Evolutionary conservation across 768 basidiomycete species (phyloP).

Genomic region (Boletus rex-veris): DNA sequence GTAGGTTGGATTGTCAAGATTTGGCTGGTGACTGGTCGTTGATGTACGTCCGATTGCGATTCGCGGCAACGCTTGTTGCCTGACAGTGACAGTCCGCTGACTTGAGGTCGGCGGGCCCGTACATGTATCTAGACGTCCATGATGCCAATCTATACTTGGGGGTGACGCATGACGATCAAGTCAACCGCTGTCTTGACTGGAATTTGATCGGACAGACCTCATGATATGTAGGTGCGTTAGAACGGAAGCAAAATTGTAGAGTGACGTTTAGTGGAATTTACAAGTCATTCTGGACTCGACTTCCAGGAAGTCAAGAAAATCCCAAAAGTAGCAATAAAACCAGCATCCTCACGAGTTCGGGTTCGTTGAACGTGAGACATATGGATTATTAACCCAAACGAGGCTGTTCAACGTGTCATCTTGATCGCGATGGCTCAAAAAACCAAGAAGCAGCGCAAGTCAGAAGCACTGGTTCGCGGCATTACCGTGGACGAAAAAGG

Average conservation of each 20-base stretch:
- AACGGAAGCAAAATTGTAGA: constrained; percentile 6
- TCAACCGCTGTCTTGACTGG: background rate
- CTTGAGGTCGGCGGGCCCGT: constrained; percentile 3
- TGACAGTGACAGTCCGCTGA: constrained; percentile 15
- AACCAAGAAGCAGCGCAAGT: constrained; percentile 8
- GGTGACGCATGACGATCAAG: constrained; percentile 3
- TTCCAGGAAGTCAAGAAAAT: background rate
- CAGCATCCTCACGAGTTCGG: background rate
- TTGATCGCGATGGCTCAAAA: background rate
- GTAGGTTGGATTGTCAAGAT: constrained; percentile 55
- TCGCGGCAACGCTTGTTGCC: constrained; percentile 46
- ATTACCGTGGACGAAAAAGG: background rate
- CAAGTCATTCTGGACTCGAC: background rate
- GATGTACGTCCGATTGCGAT: constrained; percentile 71
- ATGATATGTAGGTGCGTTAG: background rate
- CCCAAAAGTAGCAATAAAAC: background rate
- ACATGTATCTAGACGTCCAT: background rate
- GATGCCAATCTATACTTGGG: background rate
- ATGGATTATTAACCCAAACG: constrained; percentile 1
- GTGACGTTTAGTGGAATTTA: constrained; percentile 1
- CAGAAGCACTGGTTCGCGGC: constrained; percentile 11
- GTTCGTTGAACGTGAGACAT: background rate
- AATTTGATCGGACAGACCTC: background rate
- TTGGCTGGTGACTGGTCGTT: constrained; percentile 60
- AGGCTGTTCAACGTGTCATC: background rate